phyloP scores from a whole-genome alignment of 306 rosid species.

The Glycine soja region DNA sequence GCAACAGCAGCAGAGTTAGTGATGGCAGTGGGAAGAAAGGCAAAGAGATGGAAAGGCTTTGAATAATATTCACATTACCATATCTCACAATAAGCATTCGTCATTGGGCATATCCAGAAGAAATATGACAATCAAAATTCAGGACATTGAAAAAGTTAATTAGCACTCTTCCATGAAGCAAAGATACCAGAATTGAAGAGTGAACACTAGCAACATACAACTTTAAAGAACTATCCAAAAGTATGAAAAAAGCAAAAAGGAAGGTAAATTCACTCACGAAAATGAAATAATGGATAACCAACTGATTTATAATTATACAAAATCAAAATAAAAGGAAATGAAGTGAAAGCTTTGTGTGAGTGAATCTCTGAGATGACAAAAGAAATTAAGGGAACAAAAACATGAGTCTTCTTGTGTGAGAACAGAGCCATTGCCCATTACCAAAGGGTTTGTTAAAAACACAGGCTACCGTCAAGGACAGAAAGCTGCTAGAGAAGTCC shows the following conservation, averaged over 20 bases:
- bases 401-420: too few relatives aligned
- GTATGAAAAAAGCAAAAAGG: neutral
- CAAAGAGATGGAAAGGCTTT: conserved; percentile 42
- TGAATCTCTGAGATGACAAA: too few relatives aligned
- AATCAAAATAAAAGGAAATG: neutral
- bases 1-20: too few relatives aligned
- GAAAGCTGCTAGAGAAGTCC: too few relatives aligned
- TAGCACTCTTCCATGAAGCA: neutral
- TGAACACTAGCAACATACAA: too few relatives aligned
- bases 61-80: conserved; percentile 23
- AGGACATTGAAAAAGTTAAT: neutral
- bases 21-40: conserved; percentile 25
- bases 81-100: conserved; percentile 26
- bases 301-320: neutral
- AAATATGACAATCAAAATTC: too few relatives aligned
- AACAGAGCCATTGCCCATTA: too few relatives aligned
- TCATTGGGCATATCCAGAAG: conserved; percentile 45
- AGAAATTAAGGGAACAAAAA: too few relatives aligned
- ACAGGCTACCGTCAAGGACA: too few relatives aligned
- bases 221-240: neutral
- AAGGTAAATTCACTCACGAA: neutral
- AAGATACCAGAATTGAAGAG: neutral
- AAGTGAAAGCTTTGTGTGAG: neutral
- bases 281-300: neutral
- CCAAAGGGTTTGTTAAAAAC: too few relatives aligned